Evolutionary conservation across 306 rosid species (phyloP).

Genomic region (Benincasa hispida): DNA sequence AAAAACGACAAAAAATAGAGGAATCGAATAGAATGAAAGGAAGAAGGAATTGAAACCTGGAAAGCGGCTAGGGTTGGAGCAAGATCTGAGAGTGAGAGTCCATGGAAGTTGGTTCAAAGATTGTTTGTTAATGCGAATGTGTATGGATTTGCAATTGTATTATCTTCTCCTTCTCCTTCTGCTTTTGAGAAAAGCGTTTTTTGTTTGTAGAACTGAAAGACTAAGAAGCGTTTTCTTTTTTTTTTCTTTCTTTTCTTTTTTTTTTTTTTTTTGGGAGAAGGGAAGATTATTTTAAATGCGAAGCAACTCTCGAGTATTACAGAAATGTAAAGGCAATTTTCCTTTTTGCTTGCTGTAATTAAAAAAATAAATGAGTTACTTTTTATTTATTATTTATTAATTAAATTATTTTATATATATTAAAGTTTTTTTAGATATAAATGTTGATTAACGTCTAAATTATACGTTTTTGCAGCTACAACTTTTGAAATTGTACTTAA

Average conservation of each 20-base stretch:
- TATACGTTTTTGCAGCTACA: too few relatives aligned
- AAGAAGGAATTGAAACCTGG: neutral
- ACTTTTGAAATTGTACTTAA: too few relatives aligned
- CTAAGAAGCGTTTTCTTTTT: neutral
- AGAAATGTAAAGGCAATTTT: neutral
- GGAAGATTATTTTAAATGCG: neutral
- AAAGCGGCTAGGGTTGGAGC: conserved; percentile 20
- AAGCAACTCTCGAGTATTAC: neutral
- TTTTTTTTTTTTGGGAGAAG: too few relatives aligned
- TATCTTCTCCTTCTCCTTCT: neutral
- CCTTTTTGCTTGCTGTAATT: neutral
- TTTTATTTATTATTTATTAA: neutral
- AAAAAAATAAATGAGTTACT: neutral
- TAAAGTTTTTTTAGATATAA: neutral
- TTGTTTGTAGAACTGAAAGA: neutral
- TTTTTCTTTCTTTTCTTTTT: neutral
- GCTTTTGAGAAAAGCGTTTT: neutral
- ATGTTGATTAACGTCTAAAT: too few relatives aligned
- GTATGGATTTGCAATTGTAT: neutral
- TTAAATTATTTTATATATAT: neutral
- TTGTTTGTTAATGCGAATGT: neutral
- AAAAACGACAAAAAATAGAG: neutral
- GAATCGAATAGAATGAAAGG: neutral
- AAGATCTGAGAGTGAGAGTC: conserved; percentile 45
- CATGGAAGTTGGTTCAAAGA: conserved; percentile 29